These are phyloP conservation scores for Lecanicillium sp. DNA, from an alignment of 2,329 filamentous ascomycete genomes.

Conservation along the genomic window DNA sequence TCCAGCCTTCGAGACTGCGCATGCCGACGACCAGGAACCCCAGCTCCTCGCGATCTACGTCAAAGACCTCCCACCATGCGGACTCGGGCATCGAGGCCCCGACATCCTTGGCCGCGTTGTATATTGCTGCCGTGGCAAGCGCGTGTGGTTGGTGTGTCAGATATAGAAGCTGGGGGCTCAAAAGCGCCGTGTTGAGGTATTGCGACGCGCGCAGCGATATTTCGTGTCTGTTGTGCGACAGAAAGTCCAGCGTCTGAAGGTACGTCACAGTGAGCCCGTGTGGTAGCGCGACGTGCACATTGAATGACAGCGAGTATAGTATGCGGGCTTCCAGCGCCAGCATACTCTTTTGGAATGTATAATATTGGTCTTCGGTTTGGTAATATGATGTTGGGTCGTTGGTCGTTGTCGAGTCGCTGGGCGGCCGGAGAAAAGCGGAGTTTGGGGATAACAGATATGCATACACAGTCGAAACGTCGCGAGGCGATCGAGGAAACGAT, in stretches of 20 bases:
- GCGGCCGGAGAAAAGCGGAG: constrained; percentile 47
- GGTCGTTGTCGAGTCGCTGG: constrained; percentile 23
- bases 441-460: constrained; percentile 65
- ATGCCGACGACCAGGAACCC: constrained; percentile 87
- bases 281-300: constrained; percentile 78
- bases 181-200: constrained; percentile 77
- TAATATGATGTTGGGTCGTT: constrained; percentile 54
- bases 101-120: constrained; percentile 75
- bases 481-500: constrained; percentile 65
- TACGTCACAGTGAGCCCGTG: constrained; percentile 87
- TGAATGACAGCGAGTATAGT: constrained; percentile 69
- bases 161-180: constrained; percentile 85
- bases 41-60: constrained; percentile 88
- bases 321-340: constrained; percentile 72
- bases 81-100: constrained; percentile 72
- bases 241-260: constrained; percentile 76
- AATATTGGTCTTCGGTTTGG: constrained; percentile 68
- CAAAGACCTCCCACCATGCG: constrained; percentile 98
- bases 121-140: constrained; percentile 82
- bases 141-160: constrained; percentile 85
- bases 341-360: constrained; percentile 56
- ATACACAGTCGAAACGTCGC: constrained; percentile 81
- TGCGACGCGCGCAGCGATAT: constrained; percentile 63
- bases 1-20: constrained; percentile 70
- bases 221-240: constrained; percentile 38